These are phyloP conservation scores for Eucalyptus erythrocorys DNA, from an alignment of 345 rosid genomes.

Conservation along the genomic window DNA sequence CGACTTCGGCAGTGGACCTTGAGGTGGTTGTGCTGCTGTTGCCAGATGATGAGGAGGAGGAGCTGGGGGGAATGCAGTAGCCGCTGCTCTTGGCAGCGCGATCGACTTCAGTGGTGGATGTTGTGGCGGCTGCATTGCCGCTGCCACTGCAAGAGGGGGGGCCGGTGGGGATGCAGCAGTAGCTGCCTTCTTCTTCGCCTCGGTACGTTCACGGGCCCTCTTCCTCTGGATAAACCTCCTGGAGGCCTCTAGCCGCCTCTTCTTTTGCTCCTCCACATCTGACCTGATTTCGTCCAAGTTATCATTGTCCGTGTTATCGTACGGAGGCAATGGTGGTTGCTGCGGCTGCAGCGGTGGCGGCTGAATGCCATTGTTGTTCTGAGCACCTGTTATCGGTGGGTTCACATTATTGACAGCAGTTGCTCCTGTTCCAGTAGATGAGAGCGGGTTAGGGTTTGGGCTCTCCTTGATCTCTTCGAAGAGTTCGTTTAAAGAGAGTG, in stretches of 20 bases:
- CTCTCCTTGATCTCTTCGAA: neutral
- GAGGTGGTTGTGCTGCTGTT: neutral
- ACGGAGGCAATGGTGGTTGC: neutral
- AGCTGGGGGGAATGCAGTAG: accelerated
- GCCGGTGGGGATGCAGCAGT: neutral
- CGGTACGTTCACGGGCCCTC: neutral
- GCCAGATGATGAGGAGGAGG: neutral
- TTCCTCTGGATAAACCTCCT: neutral
- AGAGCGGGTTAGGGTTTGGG: neutral
- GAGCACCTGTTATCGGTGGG: neutral
- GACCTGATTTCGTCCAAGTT: neutral
- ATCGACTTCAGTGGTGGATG: accelerated
- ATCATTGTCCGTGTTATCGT: neutral
- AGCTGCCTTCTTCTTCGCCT: neutral
- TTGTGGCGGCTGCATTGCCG: neutral
- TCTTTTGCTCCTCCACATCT: neutral
- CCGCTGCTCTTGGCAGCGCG: neutral
- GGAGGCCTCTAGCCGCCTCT: neutral
- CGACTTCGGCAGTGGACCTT: neutral
- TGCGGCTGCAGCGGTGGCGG: neutral
- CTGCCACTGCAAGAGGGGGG: neutral
- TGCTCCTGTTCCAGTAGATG: neutral
- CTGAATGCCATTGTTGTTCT: neutral
- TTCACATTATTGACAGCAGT: neutral
- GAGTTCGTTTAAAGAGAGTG: neutral